Evolutionary conservation across 2,329 filamentous ascomycete genomes (phyloP), one percentile per base, ranked within the genome.

Genomic region (Dothiorella sarmentorum): DNA sequence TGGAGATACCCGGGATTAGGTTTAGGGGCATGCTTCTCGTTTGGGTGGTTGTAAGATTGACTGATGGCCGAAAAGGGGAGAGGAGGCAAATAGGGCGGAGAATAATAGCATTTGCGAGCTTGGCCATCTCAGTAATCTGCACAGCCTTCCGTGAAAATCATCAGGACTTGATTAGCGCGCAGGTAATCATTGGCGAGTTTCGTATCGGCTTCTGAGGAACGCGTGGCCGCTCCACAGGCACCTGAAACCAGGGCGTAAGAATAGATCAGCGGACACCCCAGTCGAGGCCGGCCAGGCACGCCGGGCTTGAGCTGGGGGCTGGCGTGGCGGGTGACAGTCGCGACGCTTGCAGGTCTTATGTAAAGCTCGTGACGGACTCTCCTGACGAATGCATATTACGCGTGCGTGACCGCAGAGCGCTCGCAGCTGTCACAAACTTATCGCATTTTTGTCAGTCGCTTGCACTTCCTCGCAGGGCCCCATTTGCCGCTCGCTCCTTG

Each of bases 401-500:
- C 31, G 31, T 52, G 47, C 47, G 47, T 37, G 47, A 20, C 47
- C 47, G 47, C 47, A 52, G 31, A 52, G 47, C 26, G 47, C 47
- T 52, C 47, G n/a, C 33, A 35, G 18, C 47, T 52, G 47, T 52
- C 47, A 31, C 47, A 52, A 31, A 52, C 31, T 20, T 18, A 11
- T 37, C 47, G 44, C 27, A 26, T 49, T 52, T 52, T 33, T 24
- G 47, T 52, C 47, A n/a, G 47, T 52, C 47, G 47, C 47, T 52
- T 52, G 31, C 31, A 52, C 47, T 52, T 52, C 47, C 47, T 52
- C 31, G 47, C 47, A 52, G 31, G 47, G 47, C 47, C 47, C 47
- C 47, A 52, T 52, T 52, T 52, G 47, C 47, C 47, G 47, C 47
- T 52, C 47, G 47, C 47, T 52, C 47, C 47, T 52, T 52, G 47